phyloP scores from a whole-genome alignment of 1,284 basidiomycete genomes.

The Afroboletus lepidellus region DNA sequence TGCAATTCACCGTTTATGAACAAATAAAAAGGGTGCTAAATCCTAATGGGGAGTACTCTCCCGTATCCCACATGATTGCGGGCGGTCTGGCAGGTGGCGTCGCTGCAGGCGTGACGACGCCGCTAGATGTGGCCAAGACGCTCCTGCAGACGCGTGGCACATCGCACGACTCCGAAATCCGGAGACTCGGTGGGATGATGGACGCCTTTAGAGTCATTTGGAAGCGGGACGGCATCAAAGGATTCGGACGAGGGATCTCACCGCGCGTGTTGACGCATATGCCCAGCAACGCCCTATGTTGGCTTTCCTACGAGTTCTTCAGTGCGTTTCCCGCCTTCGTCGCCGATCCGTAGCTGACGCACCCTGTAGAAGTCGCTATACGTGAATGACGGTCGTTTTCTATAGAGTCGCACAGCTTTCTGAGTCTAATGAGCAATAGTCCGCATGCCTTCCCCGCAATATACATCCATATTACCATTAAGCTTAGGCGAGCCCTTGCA shows the following conservation, averaged over 20 bases:
- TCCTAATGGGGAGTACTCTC: constrained; percentile 85
- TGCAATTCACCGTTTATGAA: constrained; percentile 97
- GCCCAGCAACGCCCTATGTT: constrained; percentile 97
- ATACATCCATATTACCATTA: constrained; percentile 20
- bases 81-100: constrained; percentile 93
- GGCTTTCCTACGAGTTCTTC: constrained; percentile 97
- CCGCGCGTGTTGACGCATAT: constrained; percentile 94
- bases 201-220: constrained; percentile 92
- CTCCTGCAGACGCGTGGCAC: constrained; percentile 93
- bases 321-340: constrained; percentile 56
- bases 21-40: constrained; percentile 89
- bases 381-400: constrained; percentile 37
- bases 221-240: constrained; percentile 79
- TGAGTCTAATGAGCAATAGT: constrained; percentile 6
- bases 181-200: constrained; percentile 80
- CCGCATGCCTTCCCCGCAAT: constrained; percentile 11
- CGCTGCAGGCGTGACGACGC: constrained; percentile 94
- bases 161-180: constrained; percentile 79
- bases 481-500: neutral
- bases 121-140: constrained; percentile 98
- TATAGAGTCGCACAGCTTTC: constrained; percentile 12
- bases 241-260: constrained; percentile 85
- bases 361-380: constrained; percentile 62
- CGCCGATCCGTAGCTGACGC: constrained; percentile 11
- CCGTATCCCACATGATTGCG: constrained; percentile 85